phyloP scores from a whole-genome alignment of 2,329 filamentous ascomycete species.

The Chalaropsis ovoidea region DNA sequence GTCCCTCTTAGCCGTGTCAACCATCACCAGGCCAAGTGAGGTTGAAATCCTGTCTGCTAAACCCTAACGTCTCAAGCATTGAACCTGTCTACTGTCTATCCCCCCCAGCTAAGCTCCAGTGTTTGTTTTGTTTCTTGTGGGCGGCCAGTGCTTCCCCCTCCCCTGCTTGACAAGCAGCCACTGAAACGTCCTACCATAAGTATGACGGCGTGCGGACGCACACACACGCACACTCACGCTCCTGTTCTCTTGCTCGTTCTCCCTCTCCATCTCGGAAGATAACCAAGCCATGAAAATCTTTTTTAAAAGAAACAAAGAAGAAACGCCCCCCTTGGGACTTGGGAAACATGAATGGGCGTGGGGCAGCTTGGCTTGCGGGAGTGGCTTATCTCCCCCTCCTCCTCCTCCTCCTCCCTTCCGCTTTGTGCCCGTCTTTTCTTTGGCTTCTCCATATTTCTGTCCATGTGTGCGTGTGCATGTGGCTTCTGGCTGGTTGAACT shows the following conservation, averaged over 20 bases:
- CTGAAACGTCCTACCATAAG: slow-evolving; percentile 11
- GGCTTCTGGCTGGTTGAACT: background rate
- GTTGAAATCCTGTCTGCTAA: background rate
- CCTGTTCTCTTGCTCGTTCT: slow-evolving; percentile 1
- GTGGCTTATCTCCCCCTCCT: slow-evolving; percentile 5
- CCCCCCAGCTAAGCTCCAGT: background rate
- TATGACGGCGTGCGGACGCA: slow-evolving; percentile 7
- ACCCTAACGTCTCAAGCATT: too few relatives aligned
- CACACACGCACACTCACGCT: slow-evolving; percentile 7
- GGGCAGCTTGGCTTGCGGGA: slow-evolving; percentile 2
- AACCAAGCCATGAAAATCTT: slow-evolving; percentile 9
- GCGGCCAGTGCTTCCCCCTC: background rate
- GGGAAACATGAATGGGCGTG: background rate
- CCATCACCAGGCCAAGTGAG: background rate
- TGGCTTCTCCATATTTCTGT: background rate
- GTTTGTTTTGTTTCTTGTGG: background rate
- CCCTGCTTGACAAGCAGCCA: slow-evolving; percentile 10
- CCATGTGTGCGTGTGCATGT: background rate
- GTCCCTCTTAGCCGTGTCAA: background rate
- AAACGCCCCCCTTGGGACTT: background rate
- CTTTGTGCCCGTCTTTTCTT: background rate
- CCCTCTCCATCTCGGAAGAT: background rate
- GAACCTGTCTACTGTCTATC: too few relatives aligned
- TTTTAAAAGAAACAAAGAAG: slow-evolving; percentile 8
- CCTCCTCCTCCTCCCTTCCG: slow-evolving; percentile 1